Percentiles rank a stretch among this genome's conserved stretches.
phyloP scores from a whole-genome alignment of 2,329 filamentous ascomycete species.

The Rhynchosporium secalis region DNA sequence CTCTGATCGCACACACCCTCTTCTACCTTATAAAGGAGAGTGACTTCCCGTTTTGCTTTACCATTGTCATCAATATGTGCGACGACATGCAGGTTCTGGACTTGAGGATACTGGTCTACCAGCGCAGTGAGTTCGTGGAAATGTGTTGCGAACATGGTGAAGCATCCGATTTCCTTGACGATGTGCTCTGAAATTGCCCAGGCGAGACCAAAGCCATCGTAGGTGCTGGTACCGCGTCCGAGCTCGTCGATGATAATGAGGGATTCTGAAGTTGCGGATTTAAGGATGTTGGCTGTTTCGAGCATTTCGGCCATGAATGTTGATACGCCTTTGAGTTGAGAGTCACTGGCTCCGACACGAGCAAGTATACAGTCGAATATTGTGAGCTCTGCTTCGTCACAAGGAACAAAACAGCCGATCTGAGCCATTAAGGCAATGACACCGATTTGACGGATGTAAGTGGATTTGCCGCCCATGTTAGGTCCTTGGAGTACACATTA shows the following conservation, averaged over 20 bases:
- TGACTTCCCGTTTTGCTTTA: slow-evolving; percentile 70
- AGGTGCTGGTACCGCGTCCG: slow-evolving; percentile 93
- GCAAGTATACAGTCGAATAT: slow-evolving; percentile 98
- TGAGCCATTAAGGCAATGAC: slow-evolving; percentile 98
- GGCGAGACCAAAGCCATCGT: slow-evolving; percentile 97
- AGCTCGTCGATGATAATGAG: slow-evolving; percentile 99
- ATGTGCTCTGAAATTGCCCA: slow-evolving; percentile 99
- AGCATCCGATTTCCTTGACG: slow-evolving; percentile 90
- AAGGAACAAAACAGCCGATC: slow-evolving; percentile 94
- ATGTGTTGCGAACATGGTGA: slow-evolving; percentile 93
- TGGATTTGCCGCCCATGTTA: slow-evolving; percentile 99
- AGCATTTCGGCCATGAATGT: slow-evolving; percentile 99
- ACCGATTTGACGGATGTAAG: slow-evolving; percentile 95
- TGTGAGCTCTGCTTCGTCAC: slow-evolving; percentile 83
- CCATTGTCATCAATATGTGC: slow-evolving; percentile 72
- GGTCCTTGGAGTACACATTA: slow-evolving; percentile 66
- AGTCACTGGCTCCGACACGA: slow-evolving; percentile 92
- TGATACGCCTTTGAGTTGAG: slow-evolving; percentile 94
- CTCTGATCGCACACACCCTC: slow-evolving; percentile 95
- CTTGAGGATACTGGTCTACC: slow-evolving; percentile 81
- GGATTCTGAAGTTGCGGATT: slow-evolving; percentile 91
- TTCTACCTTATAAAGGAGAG: slow-evolving; percentile 93
- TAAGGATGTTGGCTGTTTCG: slow-evolving; percentile 97
- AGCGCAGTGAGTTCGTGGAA: slow-evolving; percentile 97
- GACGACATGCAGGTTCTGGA: slow-evolving; percentile 92